Conservation (phyloP, 768 basidiomycete genomes). For the Lactarius indigo region DNA sequence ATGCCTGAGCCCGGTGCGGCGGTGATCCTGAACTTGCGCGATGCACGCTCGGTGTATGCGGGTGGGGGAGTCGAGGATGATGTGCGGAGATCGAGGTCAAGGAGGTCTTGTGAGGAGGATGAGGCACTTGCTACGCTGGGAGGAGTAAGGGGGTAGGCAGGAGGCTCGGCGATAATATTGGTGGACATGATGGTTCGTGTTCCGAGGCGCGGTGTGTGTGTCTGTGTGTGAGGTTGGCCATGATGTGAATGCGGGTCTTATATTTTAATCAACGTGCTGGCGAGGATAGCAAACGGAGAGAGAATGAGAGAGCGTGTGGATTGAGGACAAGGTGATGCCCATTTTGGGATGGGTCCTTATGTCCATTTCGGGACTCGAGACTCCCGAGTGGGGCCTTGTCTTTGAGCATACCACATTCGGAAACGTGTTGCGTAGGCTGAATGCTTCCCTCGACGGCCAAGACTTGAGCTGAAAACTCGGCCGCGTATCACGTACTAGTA, state of each 20-base stretch:
- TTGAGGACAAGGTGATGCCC: conserved; percentile 19
- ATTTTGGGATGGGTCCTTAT: conserved; percentile 15
- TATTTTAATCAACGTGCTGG: not conserved
- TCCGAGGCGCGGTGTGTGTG: not conserved
- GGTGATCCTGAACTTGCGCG: conserved; percentile 13
- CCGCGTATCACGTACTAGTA: not conserved
- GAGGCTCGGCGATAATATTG: not conserved
- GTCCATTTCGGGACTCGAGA: not conserved
- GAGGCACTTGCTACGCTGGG: not conserved
- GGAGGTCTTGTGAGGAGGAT: not conserved
- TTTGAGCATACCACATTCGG: not conserved
- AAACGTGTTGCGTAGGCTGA: not conserved
- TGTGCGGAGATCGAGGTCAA: not conserved
- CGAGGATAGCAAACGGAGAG: not conserved
- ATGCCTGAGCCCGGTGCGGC: conserved; percentile 15
- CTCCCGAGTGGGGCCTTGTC: not conserved
- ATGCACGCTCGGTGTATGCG: conserved; percentile 11
- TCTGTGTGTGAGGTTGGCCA: not conserved
- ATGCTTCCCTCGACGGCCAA: not conserved
- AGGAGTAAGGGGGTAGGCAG: conserved; percentile 3
- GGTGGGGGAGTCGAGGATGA: conserved; percentile 16
- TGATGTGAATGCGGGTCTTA: conserved; percentile 7
- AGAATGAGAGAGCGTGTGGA: not conserved
- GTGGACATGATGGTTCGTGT: not conserved
- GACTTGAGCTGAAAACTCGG: not conserved